These are phyloP conservation scores for Cyanidiococcus yangmingshanensis DNA, from an alignment of 23 red algal genomes.

Conservation along the genomic window DNA sequence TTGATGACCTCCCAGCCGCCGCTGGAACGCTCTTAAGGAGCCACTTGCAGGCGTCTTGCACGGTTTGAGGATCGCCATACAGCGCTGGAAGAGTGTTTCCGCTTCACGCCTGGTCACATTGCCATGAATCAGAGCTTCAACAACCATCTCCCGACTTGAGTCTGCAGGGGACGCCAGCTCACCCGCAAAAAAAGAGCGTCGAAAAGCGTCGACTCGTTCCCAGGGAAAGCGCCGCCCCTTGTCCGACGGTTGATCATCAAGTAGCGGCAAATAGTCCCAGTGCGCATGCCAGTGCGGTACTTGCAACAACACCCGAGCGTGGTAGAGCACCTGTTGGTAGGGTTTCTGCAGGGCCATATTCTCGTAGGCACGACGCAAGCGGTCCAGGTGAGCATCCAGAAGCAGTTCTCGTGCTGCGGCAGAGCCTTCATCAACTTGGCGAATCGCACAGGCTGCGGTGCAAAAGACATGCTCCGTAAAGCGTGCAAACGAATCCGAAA, in stretches of 20 bases:
- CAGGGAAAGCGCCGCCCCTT: background rate
- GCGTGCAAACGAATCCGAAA: background rate
- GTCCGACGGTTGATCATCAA: background rate
- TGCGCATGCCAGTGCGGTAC: constrained; percentile 10
- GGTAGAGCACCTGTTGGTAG: constrained; percentile 6
- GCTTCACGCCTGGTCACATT: constrained; percentile 50
- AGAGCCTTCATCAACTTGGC: background rate
- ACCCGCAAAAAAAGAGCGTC: background rate
- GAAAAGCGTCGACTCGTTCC: background rate
- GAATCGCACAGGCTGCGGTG: background rate
- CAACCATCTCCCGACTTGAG: constrained; percentile 1
- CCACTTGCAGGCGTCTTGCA: background rate
- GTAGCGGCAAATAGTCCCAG: background rate
- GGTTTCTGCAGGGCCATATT: background rate
- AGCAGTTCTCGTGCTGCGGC: background rate
- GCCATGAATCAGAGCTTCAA: constrained; percentile 58
- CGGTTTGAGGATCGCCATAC: constrained; percentile 22
- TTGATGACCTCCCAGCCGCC: background rate
- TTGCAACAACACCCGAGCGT: constrained; percentile 6
- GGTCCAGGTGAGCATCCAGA: background rate
- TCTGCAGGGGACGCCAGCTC: background rate
- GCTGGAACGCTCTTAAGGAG: background rate
- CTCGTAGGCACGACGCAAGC: background rate
- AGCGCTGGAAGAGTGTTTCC: constrained; percentile 24
- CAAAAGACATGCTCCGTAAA: constrained; percentile 20